Evolutionary conservation across 768 basidiomycete species (phyloP).

Genomic region (Boletus reticulatus): DNA sequence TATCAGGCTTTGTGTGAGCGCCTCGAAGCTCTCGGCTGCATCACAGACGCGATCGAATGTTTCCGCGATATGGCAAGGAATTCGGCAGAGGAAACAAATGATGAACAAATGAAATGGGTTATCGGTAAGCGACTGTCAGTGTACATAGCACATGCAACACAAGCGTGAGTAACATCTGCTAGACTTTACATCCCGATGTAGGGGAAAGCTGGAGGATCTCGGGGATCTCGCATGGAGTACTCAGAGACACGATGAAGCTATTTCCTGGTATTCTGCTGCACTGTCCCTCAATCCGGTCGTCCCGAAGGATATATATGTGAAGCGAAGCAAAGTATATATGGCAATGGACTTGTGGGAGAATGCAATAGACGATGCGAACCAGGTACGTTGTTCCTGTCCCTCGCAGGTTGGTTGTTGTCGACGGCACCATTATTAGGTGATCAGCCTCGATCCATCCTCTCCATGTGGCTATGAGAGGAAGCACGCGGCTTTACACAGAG

Average conservation of each 20-base stretch:
- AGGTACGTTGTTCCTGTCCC: background rate
- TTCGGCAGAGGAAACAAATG: background rate
- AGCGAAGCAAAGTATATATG: background rate
- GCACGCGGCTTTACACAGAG: no score
- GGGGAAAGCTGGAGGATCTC: background rate
- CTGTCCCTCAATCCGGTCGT: background rate
- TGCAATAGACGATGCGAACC: background rate
- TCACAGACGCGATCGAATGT: background rate
- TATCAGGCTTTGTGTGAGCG: background rate
- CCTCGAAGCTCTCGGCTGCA: background rate
- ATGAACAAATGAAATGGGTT: background rate
- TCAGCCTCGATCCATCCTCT: no score
- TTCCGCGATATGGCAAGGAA: background rate
- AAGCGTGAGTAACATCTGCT: background rate
- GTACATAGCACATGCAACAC: no score
- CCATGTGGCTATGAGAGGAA: no score
- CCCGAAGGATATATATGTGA: background rate
- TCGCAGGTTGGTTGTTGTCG: no score
- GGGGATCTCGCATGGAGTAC: background rate
- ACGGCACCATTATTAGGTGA: no score
- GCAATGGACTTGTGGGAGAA: background rate
- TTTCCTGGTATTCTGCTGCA: background rate
- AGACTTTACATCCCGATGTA: no score
- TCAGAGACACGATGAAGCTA: background rate
- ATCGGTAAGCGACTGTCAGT: background rate